These are phyloP conservation scores for Hyphodiscus hymeniophilus DNA, from an alignment of 495 filamentous ascomycete genomes.

Conservation along the genomic window DNA sequence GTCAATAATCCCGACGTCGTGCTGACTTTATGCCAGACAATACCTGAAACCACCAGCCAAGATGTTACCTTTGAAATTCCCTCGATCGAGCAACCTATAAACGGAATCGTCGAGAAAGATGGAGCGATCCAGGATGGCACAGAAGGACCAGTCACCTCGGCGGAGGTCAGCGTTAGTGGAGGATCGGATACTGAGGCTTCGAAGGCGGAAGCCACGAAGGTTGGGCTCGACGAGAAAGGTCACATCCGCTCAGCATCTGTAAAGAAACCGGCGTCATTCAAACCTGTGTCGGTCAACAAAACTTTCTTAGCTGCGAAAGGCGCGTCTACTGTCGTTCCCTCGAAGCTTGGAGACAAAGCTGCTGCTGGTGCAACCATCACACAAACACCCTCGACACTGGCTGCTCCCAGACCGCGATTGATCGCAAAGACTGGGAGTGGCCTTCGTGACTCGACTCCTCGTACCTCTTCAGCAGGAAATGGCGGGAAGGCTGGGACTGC, in stretches of 20 bases:
- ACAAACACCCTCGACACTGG: conserved; percentile 26
- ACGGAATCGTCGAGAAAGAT: conserved; percentile 32
- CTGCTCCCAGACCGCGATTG: conserved; percentile 39
- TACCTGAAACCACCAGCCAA: conserved; percentile 22
- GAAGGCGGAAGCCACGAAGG: conserved; percentile 40
- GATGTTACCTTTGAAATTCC: conserved; percentile 31
- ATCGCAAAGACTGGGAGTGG: conserved; percentile 46
- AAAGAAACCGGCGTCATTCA: conserved; percentile 85
- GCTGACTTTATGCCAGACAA: conserved; percentile 13
- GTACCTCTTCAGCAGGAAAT: conserved; percentile 46
- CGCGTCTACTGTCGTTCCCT: conserved; percentile 27
- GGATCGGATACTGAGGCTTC: conserved; percentile 63
- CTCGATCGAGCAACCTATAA: conserved; percentile 24
- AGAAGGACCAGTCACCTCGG: conserved; percentile 45
- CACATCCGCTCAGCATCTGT: conserved; percentile 61
- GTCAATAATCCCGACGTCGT: no score
- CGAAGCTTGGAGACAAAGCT: conserved; percentile 45
- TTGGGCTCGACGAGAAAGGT: conserved; percentile 44
- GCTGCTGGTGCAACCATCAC: conserved; percentile 19
- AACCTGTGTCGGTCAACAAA: conserved; percentile 91
- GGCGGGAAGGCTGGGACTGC: conserved; percentile 42
- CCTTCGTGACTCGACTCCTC: conserved; percentile 32
- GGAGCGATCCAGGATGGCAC: conserved; percentile 37
- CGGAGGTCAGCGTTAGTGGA: conserved; percentile 51
- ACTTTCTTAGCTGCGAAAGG: conserved; percentile 60